phyloP scores from a whole-genome alignment of 23 red algal species.

The Gracilaria caudata region DNA sequence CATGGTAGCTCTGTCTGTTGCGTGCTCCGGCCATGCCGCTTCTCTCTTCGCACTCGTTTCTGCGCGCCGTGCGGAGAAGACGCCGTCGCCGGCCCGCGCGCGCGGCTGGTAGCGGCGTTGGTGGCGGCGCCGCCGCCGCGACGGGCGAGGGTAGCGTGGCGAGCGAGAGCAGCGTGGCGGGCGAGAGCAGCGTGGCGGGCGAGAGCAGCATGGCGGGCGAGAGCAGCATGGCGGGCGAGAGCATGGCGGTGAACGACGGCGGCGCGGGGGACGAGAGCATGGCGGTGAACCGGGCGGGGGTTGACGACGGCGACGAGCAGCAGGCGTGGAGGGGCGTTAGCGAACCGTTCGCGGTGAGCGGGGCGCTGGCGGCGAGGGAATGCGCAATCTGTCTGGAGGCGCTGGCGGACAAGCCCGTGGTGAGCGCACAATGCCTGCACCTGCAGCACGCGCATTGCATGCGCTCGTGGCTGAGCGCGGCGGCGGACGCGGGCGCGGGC shows the following conservation, averaged over 20 bases:
- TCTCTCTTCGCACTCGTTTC: not conserved
- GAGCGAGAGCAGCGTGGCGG: too few species aligned
- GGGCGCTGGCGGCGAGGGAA: not conserved
- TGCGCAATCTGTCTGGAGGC: constrained; percentile 25
- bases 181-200: too few species aligned
- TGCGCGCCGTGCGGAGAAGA: not conserved
- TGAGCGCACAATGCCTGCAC: not conserved
- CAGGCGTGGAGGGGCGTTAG: not conserved
- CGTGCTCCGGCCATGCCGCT: not conserved
- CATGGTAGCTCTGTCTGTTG: not conserved
- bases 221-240: too few species aligned
- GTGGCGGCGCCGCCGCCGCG: not conserved
- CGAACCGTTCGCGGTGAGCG: constrained; percentile 15
- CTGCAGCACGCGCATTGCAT: constrained; percentile 1
- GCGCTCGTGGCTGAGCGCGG: not conserved
- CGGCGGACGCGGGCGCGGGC: not conserved
- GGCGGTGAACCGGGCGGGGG: too few species aligned
- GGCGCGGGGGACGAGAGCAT: too few species aligned
- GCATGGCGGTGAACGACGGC: too few species aligned
- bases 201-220: too few species aligned
- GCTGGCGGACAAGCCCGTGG: not conserved
- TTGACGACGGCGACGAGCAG: too few species aligned
- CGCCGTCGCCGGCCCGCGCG: not conserved
- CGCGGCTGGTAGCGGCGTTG: not conserved
- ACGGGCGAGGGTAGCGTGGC: too few species aligned